phyloP scores from a whole-genome alignment of 1,284 basidiomycete species.

The Marasmius tenuissimus region DNA sequence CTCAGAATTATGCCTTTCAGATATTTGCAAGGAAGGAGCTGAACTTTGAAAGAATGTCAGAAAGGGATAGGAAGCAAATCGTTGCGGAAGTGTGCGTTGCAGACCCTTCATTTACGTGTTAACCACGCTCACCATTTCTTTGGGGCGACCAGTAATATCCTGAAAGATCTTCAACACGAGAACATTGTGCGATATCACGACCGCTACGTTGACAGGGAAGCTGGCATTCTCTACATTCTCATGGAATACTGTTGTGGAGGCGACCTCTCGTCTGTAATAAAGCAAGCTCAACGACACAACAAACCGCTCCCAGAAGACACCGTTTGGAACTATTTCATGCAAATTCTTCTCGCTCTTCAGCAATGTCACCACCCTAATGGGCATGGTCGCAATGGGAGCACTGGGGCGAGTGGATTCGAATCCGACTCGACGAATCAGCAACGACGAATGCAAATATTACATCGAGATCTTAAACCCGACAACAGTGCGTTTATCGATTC shows the following conservation, averaged over 20 bases:
- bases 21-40: constrained; percentile 93
- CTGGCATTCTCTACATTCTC: constrained; percentile 89
- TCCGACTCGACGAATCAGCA: constrained; percentile 47
- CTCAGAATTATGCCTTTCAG: constrained; percentile 34
- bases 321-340: constrained; percentile 94
- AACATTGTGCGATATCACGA: constrained; percentile 96
- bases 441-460: constrained; percentile 78
- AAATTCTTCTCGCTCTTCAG: constrained; percentile 87
- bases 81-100: constrained; percentile 92
- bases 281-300: constrained; percentile 67
- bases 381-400: constrained; percentile 45
- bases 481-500: constrained; percentile 63
- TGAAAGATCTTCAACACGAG: constrained; percentile 91
- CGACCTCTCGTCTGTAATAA: constrained; percentile 86
- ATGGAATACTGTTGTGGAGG: constrained; percentile 98
- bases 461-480: constrained; percentile 95
- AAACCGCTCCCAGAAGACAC: constrained; percentile 85
- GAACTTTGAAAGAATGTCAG: constrained; percentile 93
- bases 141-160: constrained; percentile 74
- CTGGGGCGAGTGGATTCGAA: constrained; percentile 27
- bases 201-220: constrained; percentile 87
- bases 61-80: constrained; percentile 91
- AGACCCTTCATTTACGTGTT: background rate
- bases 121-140: constrained; percentile 4
- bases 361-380: constrained; percentile 86